Evolutionary conservation across 2,329 filamentous ascomycete species (phyloP).

Genomic region (Botrytis byssoidea): DNA sequence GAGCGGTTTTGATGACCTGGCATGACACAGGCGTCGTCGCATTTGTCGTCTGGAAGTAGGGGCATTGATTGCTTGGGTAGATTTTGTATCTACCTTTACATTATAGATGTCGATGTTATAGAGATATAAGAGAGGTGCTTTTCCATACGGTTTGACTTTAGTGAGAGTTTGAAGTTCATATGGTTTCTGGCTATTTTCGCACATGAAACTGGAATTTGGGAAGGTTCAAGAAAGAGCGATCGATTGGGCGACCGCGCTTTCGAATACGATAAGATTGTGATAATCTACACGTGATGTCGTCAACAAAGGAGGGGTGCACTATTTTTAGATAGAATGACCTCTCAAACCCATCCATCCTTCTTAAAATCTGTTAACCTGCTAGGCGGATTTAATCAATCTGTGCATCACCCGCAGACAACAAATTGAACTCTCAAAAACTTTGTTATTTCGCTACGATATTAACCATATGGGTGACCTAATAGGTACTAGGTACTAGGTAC

Average conservation of each 20-base stretch:
- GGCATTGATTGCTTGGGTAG: conserved; percentile 32
- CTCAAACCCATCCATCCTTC: neutral
- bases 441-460: neutral
- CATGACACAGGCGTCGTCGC: conserved; percentile 32
- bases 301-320: conserved; percentile 12
- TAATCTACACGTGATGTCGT: conserved; percentile 16
- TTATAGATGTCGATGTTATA: conserved; percentile 18
- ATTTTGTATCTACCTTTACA: conserved; percentile 24
- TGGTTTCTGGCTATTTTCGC: conserved; percentile 9
- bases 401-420: neutral
- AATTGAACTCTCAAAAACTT: neutral
- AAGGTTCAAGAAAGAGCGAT: neutral
- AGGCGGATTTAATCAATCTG: neutral
- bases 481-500: neutral
- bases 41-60: conserved; percentile 35
- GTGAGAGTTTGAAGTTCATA: neutral
- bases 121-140: neutral
- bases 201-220: conserved; percentile 14
- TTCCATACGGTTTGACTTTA: neutral
- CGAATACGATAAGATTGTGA: conserved; percentile 19
- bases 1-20: conserved; percentile 28
- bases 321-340: conserved; percentile 2
- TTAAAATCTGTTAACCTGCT: neutral
- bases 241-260: neutral
- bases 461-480: neutral